Evolutionary conservation across 164 flowering plant genomes (phyloP).

Genomic region (Cinnamomum micranthum): DNA sequence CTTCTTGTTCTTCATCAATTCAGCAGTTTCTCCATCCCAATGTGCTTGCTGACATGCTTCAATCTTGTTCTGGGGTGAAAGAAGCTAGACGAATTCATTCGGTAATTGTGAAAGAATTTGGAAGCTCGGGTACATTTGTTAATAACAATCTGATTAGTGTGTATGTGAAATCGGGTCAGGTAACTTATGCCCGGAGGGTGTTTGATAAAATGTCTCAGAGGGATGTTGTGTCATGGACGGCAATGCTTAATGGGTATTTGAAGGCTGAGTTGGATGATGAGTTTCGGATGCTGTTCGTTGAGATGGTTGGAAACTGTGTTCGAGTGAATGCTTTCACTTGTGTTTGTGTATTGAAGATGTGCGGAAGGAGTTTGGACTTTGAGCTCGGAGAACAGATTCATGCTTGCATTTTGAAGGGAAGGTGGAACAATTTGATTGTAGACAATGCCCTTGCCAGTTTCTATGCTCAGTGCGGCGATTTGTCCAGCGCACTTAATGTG

Average conservation of each 20-base stretch:
- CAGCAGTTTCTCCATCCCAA: constrained; percentile 14
- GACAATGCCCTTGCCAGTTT: constrained; percentile 60
- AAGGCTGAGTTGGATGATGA: constrained; percentile 46
- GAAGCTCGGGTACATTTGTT: constrained; percentile 24
- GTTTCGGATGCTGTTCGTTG: constrained; percentile 36
- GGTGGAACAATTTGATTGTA: constrained; percentile 49
- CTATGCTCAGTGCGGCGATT: constrained; percentile 61
- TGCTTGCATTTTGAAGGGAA: constrained; percentile 55
- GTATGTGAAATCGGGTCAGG: constrained; percentile 44
- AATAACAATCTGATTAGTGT: constrained; percentile 56
- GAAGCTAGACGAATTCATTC: constrained; percentile 49
- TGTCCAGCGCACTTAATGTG: constrained; percentile 36
- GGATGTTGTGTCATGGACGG: constrained; percentile 79
- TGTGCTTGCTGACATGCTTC: constrained; percentile 44
- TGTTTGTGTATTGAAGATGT: constrained; percentile 67
- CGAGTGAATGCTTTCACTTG: constrained; percentile 44
- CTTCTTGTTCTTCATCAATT: constrained; percentile 1
- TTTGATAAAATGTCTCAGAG: constrained; percentile 56
- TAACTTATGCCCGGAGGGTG: constrained; percentile 56
- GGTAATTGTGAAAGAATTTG: constrained; percentile 28
- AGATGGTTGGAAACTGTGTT: constrained; percentile 33
- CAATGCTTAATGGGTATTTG: constrained; percentile 63
- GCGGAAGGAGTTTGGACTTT: constrained; percentile 48
- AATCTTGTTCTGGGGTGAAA: constrained; percentile 29
- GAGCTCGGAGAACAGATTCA: constrained; percentile 68